phyloP scores from a whole-genome alignment of 768 basidiomycete genomes.

The Panaeolus papilionaceus region DNA sequence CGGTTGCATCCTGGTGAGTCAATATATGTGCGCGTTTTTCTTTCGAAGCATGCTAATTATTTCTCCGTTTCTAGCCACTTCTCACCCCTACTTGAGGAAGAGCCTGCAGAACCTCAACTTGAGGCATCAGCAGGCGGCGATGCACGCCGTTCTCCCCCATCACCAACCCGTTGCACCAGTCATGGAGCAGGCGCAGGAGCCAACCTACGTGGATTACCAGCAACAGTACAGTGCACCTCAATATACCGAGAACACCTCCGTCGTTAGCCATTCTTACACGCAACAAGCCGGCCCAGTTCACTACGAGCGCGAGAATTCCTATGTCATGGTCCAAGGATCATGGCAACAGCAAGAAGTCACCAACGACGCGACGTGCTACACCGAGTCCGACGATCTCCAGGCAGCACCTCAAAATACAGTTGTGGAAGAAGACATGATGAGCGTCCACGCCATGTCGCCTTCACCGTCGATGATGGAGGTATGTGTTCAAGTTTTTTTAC shows the following conservation, averaged over 20 bases:
- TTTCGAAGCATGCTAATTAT: not conserved
- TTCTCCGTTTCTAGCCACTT: conserved; percentile 22
- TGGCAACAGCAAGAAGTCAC: not conserved
- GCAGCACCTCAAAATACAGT: not conserved
- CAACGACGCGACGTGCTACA: not conserved
- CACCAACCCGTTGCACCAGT: conserved; percentile 15
- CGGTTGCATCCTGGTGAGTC: conserved; percentile 9
- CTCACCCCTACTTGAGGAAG: conserved; percentile 33
- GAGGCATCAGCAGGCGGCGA: conserved; percentile 18
- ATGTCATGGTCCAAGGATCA: conserved; percentile 6
- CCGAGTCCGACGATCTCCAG: not conserved
- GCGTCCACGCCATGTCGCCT: conserved; percentile 6
- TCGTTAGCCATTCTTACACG: not conserved
- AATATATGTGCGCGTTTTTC: conserved; percentile 4
- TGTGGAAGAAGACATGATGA: conserved; percentile 8
- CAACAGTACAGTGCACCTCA: conserved; percentile 6
- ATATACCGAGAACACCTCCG: not conserved
- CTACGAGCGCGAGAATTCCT: conserved; percentile 2
- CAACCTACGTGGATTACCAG: conserved; percentile 6
- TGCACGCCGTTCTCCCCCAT: conserved; percentile 17
- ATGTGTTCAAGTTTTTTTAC: not conserved
- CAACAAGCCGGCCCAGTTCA: not conserved
- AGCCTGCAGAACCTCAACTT: conserved; percentile 24
- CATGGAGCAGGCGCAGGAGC: conserved; percentile 13
- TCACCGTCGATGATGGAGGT: conserved; percentile 11